Conservation (phyloP, 805 yeast genomes). For the Schizosaccharomyces pombe region ASM294v3 CU329670.1:3622501-3623000, state of each 20-base stretch:
- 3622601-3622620: conserved; percentile 92
- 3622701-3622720: conserved; percentile 80
- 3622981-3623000: conserved; percentile 18
- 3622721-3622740: conserved; percentile 96
- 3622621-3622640: conserved; percentile 82
- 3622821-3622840: conserved; percentile 62
- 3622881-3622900: conserved; percentile 91
- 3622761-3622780: conserved; percentile 81
- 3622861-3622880: conserved; percentile 98
- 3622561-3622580: conserved; percentile 71
- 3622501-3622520: conserved; percentile 90
- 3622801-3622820: conserved; percentile 92
- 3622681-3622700: conserved; percentile 60
- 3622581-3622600: conserved; percentile 72
- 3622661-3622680: conserved; percentile 70
- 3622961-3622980: conserved; percentile 80
- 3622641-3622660: conserved; percentile 68
- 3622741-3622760: conserved; percentile 67
- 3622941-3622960: conserved; percentile 70
- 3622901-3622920: conserved; percentile 87
- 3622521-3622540: conserved; percentile 81
- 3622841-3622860: conserved; percentile 92
- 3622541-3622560: conserved; percentile 61
- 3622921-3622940: conserved; percentile 85
- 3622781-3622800: conserved; percentile 89